Percentiles rank a stretch among this genome's conserved stretches.
Conservation (phyloP, 441 rosid species). For the Arabidopsis hybrid region DNA sequence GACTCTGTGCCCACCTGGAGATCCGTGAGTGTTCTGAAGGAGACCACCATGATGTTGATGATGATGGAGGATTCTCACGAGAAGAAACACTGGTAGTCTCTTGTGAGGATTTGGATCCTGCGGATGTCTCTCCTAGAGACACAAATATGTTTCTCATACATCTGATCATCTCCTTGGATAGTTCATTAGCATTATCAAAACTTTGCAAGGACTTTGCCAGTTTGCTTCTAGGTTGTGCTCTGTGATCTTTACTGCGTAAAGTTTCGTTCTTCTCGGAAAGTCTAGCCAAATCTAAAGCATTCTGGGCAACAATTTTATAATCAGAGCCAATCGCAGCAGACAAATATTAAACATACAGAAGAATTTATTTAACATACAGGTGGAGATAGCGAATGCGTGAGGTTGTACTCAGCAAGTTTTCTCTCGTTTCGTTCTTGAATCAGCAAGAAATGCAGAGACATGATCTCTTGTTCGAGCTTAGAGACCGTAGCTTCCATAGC, state of each 20-base stretch:
- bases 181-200: constrained; percentile 54
- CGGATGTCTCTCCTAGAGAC: constrained; percentile 59
- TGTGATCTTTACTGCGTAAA: constrained; percentile 40
- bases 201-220: constrained; percentile 48
- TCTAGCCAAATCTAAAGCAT: constrained; percentile 33
- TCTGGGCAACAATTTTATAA: constrained; percentile 31
- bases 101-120: constrained; percentile 52
- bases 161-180: constrained; percentile 66
- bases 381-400: constrained; percentile 60
- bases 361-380: constrained; percentile 45
- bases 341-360: constrained; percentile 16
- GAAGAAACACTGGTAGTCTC: constrained; percentile 54
- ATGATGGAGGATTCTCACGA: constrained; percentile 48
- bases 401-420: constrained; percentile 75
- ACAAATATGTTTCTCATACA: constrained; percentile 71
- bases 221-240: constrained; percentile 52
- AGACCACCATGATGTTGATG: constrained; percentile 77
- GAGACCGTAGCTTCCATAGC: constrained; percentile 59
- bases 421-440: constrained; percentile 82
- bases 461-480: constrained; percentile 67
- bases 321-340: constrained; percentile 27
- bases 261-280: constrained; percentile 23
- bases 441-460: constrained; percentile 71
- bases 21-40: constrained; percentile 68
- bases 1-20: constrained; percentile 73